phyloP scores from a whole-genome alignment of 106 monocot genomes.

The Dactylorhiza incarnata region DNA sequence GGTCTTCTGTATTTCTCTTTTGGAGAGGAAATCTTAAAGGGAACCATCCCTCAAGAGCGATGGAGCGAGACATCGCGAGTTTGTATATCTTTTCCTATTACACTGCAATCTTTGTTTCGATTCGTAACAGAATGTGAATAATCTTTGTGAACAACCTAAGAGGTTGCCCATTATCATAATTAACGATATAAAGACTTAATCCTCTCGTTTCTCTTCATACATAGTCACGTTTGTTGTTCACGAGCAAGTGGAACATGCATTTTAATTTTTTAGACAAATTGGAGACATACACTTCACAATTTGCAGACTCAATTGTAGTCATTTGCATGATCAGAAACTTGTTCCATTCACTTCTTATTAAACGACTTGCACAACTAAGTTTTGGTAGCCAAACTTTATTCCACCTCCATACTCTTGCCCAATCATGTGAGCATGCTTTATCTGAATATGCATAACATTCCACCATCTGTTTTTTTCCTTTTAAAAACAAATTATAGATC shows the following conservation, averaged over 20 bases:
- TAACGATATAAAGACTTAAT: neutral
- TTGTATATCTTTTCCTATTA: no score
- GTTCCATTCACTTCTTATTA: neutral
- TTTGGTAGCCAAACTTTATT: neutral
- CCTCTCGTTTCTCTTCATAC: neutral
- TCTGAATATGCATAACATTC: neutral
- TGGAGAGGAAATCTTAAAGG: no score
- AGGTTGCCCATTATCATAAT: neutral
- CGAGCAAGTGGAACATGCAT: neutral
- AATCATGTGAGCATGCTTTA: neutral
- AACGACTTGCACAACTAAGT: neutral
- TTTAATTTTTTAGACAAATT: neutral
- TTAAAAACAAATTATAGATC: no score
- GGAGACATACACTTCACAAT: neutral
- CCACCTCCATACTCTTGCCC: neutral
- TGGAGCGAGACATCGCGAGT: no score
- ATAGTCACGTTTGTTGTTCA: neutral
- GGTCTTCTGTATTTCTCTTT: no score
- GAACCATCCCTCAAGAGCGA: no score
- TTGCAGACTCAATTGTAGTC: neutral
- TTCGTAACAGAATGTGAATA: neutral
- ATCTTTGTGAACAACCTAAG: neutral
- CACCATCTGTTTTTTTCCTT: neutral
- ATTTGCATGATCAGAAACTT: neutral
- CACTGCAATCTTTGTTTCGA: no score